Evolutionary conservation across 75 land plant species (phyloP), one percentile per base, ranked within the genome.

Genomic region (Isoetes taiwanensis): DNA sequence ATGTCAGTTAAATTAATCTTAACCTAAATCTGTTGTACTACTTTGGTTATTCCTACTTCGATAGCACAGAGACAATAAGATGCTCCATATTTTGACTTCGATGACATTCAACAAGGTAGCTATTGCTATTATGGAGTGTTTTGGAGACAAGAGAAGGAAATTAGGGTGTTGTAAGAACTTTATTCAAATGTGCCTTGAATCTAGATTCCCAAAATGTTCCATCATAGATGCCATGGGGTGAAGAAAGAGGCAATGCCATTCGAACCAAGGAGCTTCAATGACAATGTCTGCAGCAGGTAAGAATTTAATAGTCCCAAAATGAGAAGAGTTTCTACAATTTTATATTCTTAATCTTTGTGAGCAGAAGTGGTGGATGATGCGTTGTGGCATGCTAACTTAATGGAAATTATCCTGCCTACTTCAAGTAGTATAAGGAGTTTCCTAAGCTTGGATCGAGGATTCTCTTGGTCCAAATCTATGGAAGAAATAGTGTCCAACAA

Each of bases 221-320:
- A 41, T 78, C 96, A 58, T 93, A 95, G 98, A 78, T 78, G 79
- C 81, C 98, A 43, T 93, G 98, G 98, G 98, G 85, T 39, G 95
- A 87, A 54, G 52, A 71, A 14, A 78, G 78, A 67, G 98, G 90
- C 25, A 84, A 84, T 63, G 32, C 79, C 53, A 63, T 73, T 1
- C 90, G 98, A 30, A 89, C 98, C 35, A 89, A 93, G 46, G 98
- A 93, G 80, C 76, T 93, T 46, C 74, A 95, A 4, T 63, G 71
- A 32, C 81, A 83, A 32, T 93, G 75, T 58, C 77, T 79, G 52
- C 95, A 87, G 67, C 98, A 87, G 86, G 98, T 91, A 39, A 24
- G 5, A 30, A 5, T 5, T 60, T 59, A 1, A 34, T 17, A 39
- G 4, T 58, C n/a, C 2, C 6, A 2, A 58, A 8, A 14, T 17